Percentiles rank a stretch among this genome's conserved stretches.
Conservation (phyloP, 164 flowering plant species). For the Chimonanthus praecox region DNA sequence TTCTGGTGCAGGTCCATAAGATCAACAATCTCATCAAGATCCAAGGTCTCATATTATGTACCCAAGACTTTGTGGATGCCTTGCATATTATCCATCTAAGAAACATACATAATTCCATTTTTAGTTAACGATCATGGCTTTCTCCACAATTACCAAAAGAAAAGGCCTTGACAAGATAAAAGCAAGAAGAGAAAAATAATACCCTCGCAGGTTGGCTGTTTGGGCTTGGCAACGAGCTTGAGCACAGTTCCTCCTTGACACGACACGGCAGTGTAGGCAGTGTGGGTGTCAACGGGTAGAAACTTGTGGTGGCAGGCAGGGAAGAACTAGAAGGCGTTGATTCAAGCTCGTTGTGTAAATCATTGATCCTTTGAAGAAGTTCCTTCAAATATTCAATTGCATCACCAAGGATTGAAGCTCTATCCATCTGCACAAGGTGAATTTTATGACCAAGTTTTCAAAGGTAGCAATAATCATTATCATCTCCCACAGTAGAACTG, state of each 20-base stretch:
- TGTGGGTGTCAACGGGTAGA: constrained; percentile 55
- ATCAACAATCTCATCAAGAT: too few relatives aligned
- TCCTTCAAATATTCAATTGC: constrained; percentile 69
- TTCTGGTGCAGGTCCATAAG: too few relatives aligned
- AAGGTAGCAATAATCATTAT: neutral
- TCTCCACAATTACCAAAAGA: neutral
- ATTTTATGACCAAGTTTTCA: neutral
- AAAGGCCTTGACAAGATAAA: neutral
- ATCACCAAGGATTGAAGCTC: constrained; percentile 68
- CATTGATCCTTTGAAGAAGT: constrained; percentile 60
- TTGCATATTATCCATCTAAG: neutral
- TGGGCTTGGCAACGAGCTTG: constrained; percentile 52
- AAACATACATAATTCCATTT: neutral
- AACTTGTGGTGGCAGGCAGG: constrained; percentile 31
- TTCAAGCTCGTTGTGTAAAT: constrained; percentile 56
- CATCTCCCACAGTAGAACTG: too few relatives aligned
- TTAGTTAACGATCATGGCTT: neutral
- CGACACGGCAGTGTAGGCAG: constrained; percentile 45
- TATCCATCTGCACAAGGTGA: constrained; percentile 43
- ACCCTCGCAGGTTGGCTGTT: constrained; percentile 60
- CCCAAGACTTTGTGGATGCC: neutral
- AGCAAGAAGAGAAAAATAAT: constrained; percentile 4
- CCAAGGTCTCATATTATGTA: neutral
- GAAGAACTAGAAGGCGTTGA: constrained; percentile 42
- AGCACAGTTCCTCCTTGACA: constrained; percentile 56